Base-by-base conservation (phyloP, 257 asterid species). In the Solanum neorickii region DNA sequence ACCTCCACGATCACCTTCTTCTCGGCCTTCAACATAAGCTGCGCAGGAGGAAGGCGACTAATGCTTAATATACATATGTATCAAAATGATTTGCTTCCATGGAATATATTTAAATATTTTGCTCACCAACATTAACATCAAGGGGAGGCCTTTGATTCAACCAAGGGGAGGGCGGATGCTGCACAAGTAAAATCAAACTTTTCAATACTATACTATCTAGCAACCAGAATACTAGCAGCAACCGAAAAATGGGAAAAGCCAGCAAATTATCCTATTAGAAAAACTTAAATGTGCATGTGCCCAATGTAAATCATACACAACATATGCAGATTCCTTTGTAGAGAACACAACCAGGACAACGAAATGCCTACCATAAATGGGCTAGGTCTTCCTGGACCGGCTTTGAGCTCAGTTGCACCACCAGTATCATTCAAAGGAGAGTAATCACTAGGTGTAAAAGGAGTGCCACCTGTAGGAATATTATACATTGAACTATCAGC, bases 101-200 rank as follows among this genome's bases (percentile, higher is more conserved):
- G 82, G 42, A 42, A 86, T 76, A 72, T 52, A 8, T 35, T 90
- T 52, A 44, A 83, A 37, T 41, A 87, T 46, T 68, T 82, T 44
- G 74, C 99, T 92, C 93, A 96, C 99, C 99, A 73, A 94, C 95
- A 89, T 96, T 96, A 89, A 95, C 99, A 89, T 96, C 99, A 84
- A 96, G 97, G 42, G 95, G 94, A 86, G 98, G 98, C 93, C 98
- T 94, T 89, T 93, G 98, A 89, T 90, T 94, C 91, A 92, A 86
- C 98, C 96, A 94, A 86, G 98, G 86, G 27, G 98, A 92, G 85
- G 98, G 98, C 5, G 97, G 96, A 89, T 91, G 98, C 99, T 94
- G 98, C 94, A 89, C 88, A 88, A 83, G 52, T 77, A 87, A 88
- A 88, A 78, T 37, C 41, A 78, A 78, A 46, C 15, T 15, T 8